These are phyloP conservation scores for Calonectria naviculata DNA, from an alignment of 2,329 filamentous ascomycete genomes.

Conservation along the genomic window DNA sequence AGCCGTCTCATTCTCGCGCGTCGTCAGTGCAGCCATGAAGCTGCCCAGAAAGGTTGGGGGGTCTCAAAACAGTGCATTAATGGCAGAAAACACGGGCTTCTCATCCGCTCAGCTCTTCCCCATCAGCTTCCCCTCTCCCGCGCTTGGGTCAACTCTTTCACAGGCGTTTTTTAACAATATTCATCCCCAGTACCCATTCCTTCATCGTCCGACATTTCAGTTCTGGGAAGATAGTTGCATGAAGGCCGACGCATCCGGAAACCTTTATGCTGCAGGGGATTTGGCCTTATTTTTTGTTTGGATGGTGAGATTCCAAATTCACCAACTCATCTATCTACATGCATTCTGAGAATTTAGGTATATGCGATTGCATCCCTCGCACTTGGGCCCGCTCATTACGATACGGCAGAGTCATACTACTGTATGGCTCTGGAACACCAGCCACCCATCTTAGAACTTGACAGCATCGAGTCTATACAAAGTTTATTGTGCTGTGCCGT, in stretches of 20 bases:
- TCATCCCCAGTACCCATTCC: conserved; percentile 29
- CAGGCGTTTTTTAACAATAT: conserved; percentile 29
- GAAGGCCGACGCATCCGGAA: conserved; percentile 23
- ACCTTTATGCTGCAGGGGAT: conserved; percentile 25
- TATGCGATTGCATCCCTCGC: conserved; percentile 30
- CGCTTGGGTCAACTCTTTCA: conserved; percentile 21
- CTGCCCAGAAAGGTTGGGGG: conserved; percentile 25
- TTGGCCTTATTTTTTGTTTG: conserved; percentile 29
- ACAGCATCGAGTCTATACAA: conserved; percentile 29
- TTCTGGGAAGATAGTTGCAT: conserved; percentile 31
- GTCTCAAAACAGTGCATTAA: conserved; percentile 18
- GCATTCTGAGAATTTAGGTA: not conserved
- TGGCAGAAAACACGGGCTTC: conserved; percentile 9
- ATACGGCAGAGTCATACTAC: conserved; percentile 31
- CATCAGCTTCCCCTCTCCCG: conserved; percentile 21
- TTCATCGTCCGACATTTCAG: conserved; percentile 26
- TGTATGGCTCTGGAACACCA: conserved; percentile 30
- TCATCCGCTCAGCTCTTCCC: conserved; percentile 19
- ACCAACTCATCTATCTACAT: not conserved
- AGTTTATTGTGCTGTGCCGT: conserved; percentile 25
- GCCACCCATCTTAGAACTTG: conserved; percentile 21
- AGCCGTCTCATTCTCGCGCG: conserved; percentile 29
- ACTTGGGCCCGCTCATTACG: conserved; percentile 26
- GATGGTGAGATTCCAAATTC: conserved; percentile 16
- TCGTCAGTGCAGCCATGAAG: conserved; percentile 30